Evolutionary conservation across 768 basidiomycete genomes (phyloP).

Genomic region (Russula abietina): DNA sequence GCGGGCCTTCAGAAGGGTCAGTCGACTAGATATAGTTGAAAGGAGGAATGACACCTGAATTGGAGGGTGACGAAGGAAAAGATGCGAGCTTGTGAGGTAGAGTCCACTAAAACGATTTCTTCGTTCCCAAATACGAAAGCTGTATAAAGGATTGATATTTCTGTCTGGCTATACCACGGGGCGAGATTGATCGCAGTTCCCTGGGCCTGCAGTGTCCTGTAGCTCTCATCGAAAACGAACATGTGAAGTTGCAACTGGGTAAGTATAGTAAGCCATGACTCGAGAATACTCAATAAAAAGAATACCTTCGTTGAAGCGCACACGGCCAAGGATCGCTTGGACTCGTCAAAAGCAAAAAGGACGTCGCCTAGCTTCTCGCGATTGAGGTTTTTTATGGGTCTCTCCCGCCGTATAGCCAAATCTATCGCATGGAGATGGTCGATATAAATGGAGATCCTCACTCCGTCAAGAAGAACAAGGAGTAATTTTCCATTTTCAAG

Average conservation of each 20-base stretch:
- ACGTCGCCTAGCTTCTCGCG: conserved; percentile 44
- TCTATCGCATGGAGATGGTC: conserved; percentile 5
- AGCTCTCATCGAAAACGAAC: conserved; percentile 44
- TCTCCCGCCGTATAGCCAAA: not conserved
- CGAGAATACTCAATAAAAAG: not conserved
- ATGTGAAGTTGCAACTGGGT: conserved; percentile 37
- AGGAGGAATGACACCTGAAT: conserved; percentile 39
- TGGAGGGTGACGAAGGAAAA: too few relatives aligned
- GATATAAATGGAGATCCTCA: conserved; percentile 16
- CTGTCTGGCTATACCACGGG: conserved; percentile 37
- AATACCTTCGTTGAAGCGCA: conserved; percentile 40
- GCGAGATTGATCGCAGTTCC: conserved; percentile 39
- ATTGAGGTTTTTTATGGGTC: conserved; percentile 30
- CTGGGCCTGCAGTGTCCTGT: conserved; percentile 36
- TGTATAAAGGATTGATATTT: conserved; percentile 31
- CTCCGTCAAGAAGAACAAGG: conserved; percentile 7
- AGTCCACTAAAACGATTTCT: conserved; percentile 48
- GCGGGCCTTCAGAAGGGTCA: conserved; percentile 37
- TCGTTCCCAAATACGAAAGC: conserved; percentile 47
- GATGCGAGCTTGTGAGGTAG: conserved; percentile 37
- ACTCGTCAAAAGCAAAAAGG: conserved; percentile 47
- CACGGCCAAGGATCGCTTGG: conserved; percentile 42
- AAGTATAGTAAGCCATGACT: too few relatives aligned
- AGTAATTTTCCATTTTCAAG: conserved; percentile 16
- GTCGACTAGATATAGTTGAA: too few relatives aligned